phyloP scores from a whole-genome alignment of 2,329 filamentous ascomycete genomes.

The Acrodontium crateriforme region DNA sequence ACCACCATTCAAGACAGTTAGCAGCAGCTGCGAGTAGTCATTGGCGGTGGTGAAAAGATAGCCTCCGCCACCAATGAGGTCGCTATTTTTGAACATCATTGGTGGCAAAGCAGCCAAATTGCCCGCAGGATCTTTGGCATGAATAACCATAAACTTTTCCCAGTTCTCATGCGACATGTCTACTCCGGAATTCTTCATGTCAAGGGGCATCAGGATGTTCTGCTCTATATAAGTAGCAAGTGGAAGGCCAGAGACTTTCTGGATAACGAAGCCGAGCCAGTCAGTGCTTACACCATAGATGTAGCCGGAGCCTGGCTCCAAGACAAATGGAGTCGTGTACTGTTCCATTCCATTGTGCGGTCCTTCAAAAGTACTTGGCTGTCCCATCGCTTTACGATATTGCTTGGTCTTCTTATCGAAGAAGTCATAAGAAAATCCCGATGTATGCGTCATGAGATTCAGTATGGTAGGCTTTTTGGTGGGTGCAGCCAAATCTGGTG shows the following conservation, averaged over 20 bases:
- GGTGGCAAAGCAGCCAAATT: background rate
- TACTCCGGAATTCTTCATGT: background rate
- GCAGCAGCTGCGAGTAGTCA: constrained; percentile 1
- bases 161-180: background rate
- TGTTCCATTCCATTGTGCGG: background rate
- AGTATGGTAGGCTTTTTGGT: background rate
- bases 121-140: constrained; percentile 1
- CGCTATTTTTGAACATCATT: background rate
- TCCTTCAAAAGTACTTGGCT: background rate
- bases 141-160: background rate
- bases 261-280: background rate
- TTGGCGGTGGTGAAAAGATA: constrained; percentile 1
- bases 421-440: constrained; percentile 1
- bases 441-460: constrained; percentile 1
- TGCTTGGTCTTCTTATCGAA: background rate
- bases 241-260: background rate
- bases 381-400: background rate
- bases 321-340: background rate
- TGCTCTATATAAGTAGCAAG: constrained; percentile 1
- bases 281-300: constrained; percentile 1
- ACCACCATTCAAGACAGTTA: constrained; percentile 1
- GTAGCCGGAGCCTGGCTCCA: constrained; percentile 1
- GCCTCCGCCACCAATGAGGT: constrained; percentile 1
- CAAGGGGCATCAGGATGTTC: background rate
- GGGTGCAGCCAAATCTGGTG: background rate